These are phyloP conservation scores for Aspergillus sp. DNA, from an alignment of 2,329 filamentous ascomycete genomes.

Conservation along the genomic window DNA sequence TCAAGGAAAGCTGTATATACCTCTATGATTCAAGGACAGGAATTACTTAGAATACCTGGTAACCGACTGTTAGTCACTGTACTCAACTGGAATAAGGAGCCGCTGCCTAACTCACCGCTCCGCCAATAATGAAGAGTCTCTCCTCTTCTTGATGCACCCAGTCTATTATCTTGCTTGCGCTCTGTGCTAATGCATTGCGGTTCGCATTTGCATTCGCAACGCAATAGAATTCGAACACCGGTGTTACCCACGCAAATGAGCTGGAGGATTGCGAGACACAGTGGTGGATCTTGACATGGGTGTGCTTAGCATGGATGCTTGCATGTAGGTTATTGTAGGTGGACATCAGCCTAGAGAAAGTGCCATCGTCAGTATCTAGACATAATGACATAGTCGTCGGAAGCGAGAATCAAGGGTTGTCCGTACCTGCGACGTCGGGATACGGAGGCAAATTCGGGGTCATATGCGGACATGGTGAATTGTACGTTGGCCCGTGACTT, in stretches of 20 bases:
- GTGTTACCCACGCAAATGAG: constrained; percentile 86
- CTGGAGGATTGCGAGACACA: constrained; percentile 72
- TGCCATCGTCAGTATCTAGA: not conserved
- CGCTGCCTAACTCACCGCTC: constrained; percentile 64
- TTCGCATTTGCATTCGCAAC: constrained; percentile 74
- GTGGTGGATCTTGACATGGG: constrained; percentile 84
- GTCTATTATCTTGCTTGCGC: constrained; percentile 83
- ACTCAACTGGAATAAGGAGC: too few relatives aligned
- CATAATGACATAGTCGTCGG: not conserved
- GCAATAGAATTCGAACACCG: constrained; percentile 90
- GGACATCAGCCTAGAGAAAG: constrained; percentile 64
- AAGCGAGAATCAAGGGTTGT: not conserved
- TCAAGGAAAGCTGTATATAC: not conserved
- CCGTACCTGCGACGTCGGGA: constrained; percentile 63
- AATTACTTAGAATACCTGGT: constrained; percentile 17
- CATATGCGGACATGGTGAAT: constrained; percentile 84
- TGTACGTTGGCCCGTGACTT: constrained; percentile 94
- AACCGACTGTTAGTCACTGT: not conserved
- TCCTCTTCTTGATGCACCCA: constrained; percentile 94
- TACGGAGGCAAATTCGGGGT: constrained; percentile 64
- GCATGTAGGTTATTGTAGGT: constrained; percentile 85
- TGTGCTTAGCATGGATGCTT: constrained; percentile 78
- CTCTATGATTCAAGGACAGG: too few relatives aligned
- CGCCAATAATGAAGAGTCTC: constrained; percentile 92
- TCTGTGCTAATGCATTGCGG: constrained; percentile 71